Conservation (phyloP, 1,284 basidiomycete genomes). For the Moesziomyces parantarcticus region DNA sequence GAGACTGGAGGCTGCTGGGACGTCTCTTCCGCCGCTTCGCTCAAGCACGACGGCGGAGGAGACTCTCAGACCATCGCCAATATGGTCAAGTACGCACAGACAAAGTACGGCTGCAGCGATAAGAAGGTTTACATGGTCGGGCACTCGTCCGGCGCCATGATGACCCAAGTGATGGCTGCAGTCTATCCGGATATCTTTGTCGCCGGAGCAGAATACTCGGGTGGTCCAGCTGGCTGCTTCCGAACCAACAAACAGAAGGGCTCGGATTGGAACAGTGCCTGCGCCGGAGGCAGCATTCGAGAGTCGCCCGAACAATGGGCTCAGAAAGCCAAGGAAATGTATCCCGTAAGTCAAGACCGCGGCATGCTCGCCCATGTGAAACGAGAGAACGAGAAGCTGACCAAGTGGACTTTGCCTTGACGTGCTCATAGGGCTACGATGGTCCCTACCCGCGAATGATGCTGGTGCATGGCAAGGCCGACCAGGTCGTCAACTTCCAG, state of each 20-base stretch:
- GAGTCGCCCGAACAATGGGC: conserved; percentile 20
- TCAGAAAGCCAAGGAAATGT: conserved; percentile 13
- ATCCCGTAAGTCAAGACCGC: conserved; percentile 5
- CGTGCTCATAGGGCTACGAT: conserved; percentile 3
- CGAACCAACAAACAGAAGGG: not conserved
- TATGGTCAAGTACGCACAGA: conserved; percentile 27
- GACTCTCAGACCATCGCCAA: conserved; percentile 16
- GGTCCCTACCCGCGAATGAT: conserved; percentile 17
- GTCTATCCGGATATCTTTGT: conserved; percentile 17
- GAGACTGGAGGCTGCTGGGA: conserved; percentile 20
- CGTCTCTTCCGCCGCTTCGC: conserved; percentile 9
- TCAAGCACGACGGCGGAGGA: conserved; percentile 26
- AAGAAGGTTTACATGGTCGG: conserved; percentile 13
- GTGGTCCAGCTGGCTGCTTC: conserved; percentile 33
- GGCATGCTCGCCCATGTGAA: no score
- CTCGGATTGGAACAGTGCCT: conserved; percentile 19
- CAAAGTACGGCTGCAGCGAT: conserved; percentile 16
- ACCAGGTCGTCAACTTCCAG: conserved; percentile 18
- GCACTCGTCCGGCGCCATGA: conserved; percentile 22
- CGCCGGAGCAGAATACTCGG: conserved; percentile 16
- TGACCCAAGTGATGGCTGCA: conserved; percentile 10
- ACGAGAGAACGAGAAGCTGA: no score
- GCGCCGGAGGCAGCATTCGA: conserved; percentile 7
- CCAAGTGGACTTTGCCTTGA: no score
- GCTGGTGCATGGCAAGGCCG: conserved; percentile 25